Evolutionary conservation across 129 eudicot species (phyloP), one percentile per base, ranked within the genome.

Genomic region (Saussurea involucrata): DNA sequence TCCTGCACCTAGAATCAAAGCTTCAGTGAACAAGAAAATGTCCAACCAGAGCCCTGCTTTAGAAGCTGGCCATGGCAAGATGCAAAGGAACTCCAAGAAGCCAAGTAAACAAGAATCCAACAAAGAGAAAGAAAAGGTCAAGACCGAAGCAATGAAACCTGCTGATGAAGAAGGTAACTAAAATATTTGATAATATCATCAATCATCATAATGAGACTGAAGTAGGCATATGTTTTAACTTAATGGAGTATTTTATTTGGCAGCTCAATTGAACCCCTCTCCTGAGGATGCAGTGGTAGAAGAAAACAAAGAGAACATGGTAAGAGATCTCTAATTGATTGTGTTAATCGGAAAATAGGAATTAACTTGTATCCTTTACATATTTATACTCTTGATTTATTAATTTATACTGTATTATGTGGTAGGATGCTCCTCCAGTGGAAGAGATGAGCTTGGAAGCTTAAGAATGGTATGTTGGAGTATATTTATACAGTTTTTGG

Each of bases 221-320:
- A 11, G 27, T 11, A 28, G 36, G 28, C 24, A 6, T 24, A 27
- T 49, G 57, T 13, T 18, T n/a, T 40, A 61, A 24, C 15, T 12
- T 40, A 74, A 68, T 42, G 18, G 29, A 3, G 25, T 25, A 10
- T 31, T 65, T 53, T 3, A 64, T 69, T 36, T 83, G 32, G 68
- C 86, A 86, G 92, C 44, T 72, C 69, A 74, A 64, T 17, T 71
- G 61, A 73, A 80, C 65, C 76, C 61, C 73, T 66, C 57, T 32
- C 46, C 75, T 63, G 66, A 40, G 27, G 90, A 81, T 60, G 75
- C 72, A 72, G 74, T 78, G 65, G 71, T 66, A 13, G 85, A 88
- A 86, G 95, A 84, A 77, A 85, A 90, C 86, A 93, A 93, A 86
- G 98, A 93, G 84, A 93, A 93, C 79, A 69, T 83, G 95, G 96